A percentile compares a stretch with the other conserved stretches of the same genome.
phyloP scores from a whole-genome alignment of 2,329 filamentous ascomycete genomes.

The Neofusicoccum kwambonambiense region DNA sequence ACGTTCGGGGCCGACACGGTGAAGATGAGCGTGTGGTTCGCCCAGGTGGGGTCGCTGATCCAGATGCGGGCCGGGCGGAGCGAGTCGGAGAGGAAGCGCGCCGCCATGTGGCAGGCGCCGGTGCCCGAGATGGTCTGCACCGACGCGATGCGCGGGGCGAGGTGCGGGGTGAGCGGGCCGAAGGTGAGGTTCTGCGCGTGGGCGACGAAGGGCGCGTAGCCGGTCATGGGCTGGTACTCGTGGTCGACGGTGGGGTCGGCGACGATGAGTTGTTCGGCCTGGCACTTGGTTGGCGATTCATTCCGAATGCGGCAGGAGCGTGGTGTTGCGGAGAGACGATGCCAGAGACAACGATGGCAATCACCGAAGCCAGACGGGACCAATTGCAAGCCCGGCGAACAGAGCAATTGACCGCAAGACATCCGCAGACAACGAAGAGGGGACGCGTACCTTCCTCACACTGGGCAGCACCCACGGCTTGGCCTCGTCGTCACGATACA shows the following conservation, averaged over 20 bases:
- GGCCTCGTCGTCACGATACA: conserved; percentile 41
- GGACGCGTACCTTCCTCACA: conserved; percentile 25
- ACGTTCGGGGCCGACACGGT: conserved; percentile 20
- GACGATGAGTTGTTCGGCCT: conserved; percentile 19
- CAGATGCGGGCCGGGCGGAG: conserved; percentile 30
- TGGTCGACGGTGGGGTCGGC: conserved; percentile 20
- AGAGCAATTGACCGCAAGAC: too few relatives aligned
- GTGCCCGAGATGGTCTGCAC: conserved; percentile 40
- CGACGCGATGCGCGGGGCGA: conserved; percentile 24
- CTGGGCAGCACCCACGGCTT: conserved; percentile 40
- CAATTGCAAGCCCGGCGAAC: background rate
- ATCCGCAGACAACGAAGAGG: background rate
- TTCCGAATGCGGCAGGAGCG: too few relatives aligned
- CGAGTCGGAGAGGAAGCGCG: conserved; percentile 26
- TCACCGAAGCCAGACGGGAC: background rate
- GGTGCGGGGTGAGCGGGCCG: conserved; percentile 19
- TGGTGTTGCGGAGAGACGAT: background rate
- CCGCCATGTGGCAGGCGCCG: conserved; percentile 35
- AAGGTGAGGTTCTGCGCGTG: conserved; percentile 29
- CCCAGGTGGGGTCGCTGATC: conserved; percentile 35
- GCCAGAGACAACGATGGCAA: too few relatives aligned
- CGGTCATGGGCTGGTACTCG: conserved; percentile 28
- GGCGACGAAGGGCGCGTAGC: conserved; percentile 25
- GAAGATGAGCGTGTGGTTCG: conserved; percentile 36
- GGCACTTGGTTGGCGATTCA: conserved; percentile 9